Conservation (phyloP, 2,329 filamentous ascomycete species). For the Ceratocystis albifundus region DNA sequence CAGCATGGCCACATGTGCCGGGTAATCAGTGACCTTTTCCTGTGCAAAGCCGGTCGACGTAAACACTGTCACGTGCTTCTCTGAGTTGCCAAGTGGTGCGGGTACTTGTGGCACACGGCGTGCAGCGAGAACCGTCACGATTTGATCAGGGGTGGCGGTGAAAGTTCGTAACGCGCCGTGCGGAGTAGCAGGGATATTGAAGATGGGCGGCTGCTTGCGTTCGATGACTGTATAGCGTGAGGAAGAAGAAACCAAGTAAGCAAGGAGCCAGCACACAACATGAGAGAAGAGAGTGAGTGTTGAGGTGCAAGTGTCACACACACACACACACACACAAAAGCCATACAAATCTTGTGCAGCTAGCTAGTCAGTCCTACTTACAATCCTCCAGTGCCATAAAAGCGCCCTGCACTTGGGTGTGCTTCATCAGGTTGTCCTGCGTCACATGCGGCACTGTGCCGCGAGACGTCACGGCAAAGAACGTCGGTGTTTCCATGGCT, state of each 20-base stretch:
- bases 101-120: conserved; percentile 65
- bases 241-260: not conserved
- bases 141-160: conserved; percentile 55
- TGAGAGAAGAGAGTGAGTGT: not conserved
- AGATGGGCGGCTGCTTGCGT: conserved; percentile 40
- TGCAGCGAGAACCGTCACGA: conserved; percentile 61
- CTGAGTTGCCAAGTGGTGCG: conserved; percentile 58
- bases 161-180: conserved; percentile 60
- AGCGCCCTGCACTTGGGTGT: conserved; percentile 54
- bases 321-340: no score
- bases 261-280: conserved; percentile 1
- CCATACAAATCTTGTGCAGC: not conserved
- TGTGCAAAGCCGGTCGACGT: conserved; percentile 77
- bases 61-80: conserved; percentile 60
- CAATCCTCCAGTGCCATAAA: conserved; percentile 90
- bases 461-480: conserved; percentile 67
- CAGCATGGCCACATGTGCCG: conserved; percentile 50
- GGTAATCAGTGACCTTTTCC: conserved; percentile 58
- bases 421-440: conserved; percentile 62
- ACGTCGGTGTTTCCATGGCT: conserved; percentile 71
- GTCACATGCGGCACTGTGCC: conserved; percentile 80
- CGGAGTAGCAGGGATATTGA: conserved; percentile 32
- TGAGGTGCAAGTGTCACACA: not conserved
- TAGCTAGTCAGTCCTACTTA: conserved; percentile 37
- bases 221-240: conserved; percentile 40